These are phyloP conservation scores for Ophiocordyceps australis DNA, from an alignment of 2,329 filamentous ascomycete species.

Conservation along the genomic window DNA sequence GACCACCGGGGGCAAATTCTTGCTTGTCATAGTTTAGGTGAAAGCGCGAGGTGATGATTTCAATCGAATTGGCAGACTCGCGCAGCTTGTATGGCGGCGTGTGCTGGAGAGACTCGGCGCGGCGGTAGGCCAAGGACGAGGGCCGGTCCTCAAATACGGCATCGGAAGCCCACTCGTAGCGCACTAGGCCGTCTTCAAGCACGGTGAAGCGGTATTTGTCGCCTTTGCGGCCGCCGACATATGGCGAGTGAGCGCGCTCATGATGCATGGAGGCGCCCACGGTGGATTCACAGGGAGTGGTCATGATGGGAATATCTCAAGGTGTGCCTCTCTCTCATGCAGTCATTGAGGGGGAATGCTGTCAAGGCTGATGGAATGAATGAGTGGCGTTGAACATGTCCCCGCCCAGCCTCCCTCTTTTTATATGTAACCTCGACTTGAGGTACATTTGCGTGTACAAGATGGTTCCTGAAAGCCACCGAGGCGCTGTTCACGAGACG, in stretches of 20 bases:
- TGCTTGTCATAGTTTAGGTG: constrained; percentile 40
- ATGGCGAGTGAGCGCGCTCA: no score
- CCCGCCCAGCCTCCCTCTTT: neutral
- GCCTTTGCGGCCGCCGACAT: constrained; percentile 4
- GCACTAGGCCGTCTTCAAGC: constrained; percentile 34
- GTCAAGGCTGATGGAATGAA: neutral
- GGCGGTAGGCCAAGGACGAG: constrained; percentile 41
- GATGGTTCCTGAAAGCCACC: no score
- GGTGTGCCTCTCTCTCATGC: neutral
- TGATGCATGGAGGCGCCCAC: no score
- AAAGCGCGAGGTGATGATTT: constrained; percentile 36
- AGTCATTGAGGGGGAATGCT: neutral
- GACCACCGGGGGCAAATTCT: constrained; percentile 29
- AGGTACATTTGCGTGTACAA: no score
- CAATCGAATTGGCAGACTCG: constrained; percentile 24
- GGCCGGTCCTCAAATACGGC: constrained; percentile 42
- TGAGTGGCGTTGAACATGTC: neutral
- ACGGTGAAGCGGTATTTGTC: constrained; percentile 39
- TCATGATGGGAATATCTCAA: neutral
- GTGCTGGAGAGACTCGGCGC: constrained; percentile 13
- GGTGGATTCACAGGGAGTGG: neutral
- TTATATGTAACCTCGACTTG: no score
- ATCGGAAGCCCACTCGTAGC: constrained; percentile 44
- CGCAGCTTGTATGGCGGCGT: constrained; percentile 24
- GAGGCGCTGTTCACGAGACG: no score